Evolutionary conservation across 345 rosid species (phyloP).

Genomic region (Combretum micranthum): DNA sequence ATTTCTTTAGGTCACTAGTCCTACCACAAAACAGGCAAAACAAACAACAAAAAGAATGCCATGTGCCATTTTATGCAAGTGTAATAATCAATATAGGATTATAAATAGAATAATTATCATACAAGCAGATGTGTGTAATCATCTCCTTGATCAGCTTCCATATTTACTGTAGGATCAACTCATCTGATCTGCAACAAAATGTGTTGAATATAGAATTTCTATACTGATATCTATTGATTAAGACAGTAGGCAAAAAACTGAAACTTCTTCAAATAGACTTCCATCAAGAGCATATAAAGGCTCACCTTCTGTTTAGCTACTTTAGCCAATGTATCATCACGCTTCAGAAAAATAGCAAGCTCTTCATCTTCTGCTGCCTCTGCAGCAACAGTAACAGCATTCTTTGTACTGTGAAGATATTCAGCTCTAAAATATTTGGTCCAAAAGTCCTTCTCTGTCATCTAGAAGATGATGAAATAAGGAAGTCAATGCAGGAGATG

Average conservation of each 20-base stretch:
- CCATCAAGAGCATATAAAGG: conserved; percentile 1
- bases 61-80: no score
- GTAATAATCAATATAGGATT: no score
- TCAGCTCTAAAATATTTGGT: conserved; percentile 94
- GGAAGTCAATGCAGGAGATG: no score
- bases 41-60: no score
- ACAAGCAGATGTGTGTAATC: conserved; percentile 93
- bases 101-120: conserved; percentile 11
- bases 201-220: conserved; percentile 5
- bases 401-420: conserved; percentile 71
- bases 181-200: conserved; percentile 56
- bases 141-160: conserved; percentile 95
- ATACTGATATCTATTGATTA: conserved; percentile 6
- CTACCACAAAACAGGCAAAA: no score
- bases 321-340: conserved; percentile 74
- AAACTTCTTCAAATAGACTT: conserved; percentile 1
- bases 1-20: no score
- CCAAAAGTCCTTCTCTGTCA: conserved; percentile 93
- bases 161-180: conserved; percentile 92
- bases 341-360: conserved; percentile 83
- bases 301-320: conserved; percentile 76
- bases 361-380: conserved; percentile 99
- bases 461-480: conserved; percentile 33
- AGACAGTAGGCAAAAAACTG: conserved; percentile 7
- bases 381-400: conserved; percentile 71